Evolutionary conservation across 2,329 filamentous ascomycete species (phyloP), one percentile per base, ranked within the genome.

Genomic region (Fusarium sublunatum): DNA sequence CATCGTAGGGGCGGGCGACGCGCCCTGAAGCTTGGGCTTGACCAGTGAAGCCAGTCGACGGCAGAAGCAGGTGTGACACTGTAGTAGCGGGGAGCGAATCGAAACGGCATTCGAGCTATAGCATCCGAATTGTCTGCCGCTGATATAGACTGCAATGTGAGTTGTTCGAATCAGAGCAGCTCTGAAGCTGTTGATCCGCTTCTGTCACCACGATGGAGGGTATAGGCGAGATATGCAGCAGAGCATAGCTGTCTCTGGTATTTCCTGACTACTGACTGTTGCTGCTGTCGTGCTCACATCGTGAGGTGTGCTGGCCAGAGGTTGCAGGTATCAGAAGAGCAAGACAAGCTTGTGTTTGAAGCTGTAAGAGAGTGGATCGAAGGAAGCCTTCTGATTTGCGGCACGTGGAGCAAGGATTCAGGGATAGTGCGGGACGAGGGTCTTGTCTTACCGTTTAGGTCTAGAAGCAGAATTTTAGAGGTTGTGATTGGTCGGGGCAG

Each of bases 281-380:
- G 40, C 49, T 48, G 53, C 35, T 44, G 58, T 58, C 61, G 46
- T 51, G 29, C 36, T 49, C 46, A 56, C 48, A 42, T 51, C 35
- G 42, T 35, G 38, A 55, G 47, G 35, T 49, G 49, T 41, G 45
- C 48, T 62, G 56, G 52, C 39, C 28, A 60, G 45, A 54, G 46
- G 47, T 59, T 54, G 47, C 53, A 53, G 51, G 54, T 39, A 47
- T 56, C 34, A 50, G 54, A 53, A 53, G 53, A 56, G 54, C 57
- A 64, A 55, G 55, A 58, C 61, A 58, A 64, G 63, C 60, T 58
- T 42, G 65, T 71, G 70, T 72, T 71, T 72, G 70, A 72, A 65
- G 67, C 69, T 69, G 53, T 44, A 61, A 54, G 64, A 61, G 64
- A 59, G 60, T 53, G 63, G 49, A 40, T 58, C 47, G 34, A 19